These are phyloP conservation scores for Dioscorea alata DNA, from an alignment of 106 monocot genomes.

Conservation along the genomic window DNA sequence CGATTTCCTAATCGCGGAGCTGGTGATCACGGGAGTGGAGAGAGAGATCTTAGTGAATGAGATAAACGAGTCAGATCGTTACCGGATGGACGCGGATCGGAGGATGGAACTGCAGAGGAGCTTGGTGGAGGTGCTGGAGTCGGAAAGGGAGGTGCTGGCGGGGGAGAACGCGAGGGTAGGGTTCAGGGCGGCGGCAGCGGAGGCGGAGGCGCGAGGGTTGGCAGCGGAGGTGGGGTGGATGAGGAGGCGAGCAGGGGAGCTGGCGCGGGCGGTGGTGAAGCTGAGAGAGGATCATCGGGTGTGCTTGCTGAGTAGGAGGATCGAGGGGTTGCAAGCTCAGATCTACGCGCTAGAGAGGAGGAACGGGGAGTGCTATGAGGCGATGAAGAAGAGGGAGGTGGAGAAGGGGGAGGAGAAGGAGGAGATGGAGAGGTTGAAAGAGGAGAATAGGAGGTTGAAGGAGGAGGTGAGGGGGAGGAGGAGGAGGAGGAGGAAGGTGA, in stretches of 20 bases:
- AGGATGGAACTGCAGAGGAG: constrained; percentile 81
- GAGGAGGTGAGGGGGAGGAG: constrained; percentile 25
- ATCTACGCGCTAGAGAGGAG: constrained; percentile 60
- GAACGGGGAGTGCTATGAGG: constrained; percentile 69
- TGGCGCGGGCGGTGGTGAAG: constrained; percentile 59
- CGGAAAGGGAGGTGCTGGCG: constrained; percentile 80
- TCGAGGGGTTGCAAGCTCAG: constrained; percentile 70
- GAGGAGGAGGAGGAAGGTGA: constrained; percentile 1
- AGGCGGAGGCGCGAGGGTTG: constrained; percentile 54
- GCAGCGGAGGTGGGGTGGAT: constrained; percentile 57
- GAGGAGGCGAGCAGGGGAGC: constrained; percentile 67
- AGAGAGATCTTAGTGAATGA: constrained; percentile 46
- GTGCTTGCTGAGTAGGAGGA: constrained; percentile 60
- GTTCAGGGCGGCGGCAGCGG: constrained; percentile 33
- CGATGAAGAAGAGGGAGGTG: constrained; percentile 43
- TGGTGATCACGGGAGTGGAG: constrained; percentile 48
- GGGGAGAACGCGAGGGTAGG: constrained; percentile 81
- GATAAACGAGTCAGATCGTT: constrained; percentile 23
- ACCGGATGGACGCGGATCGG: constrained; percentile 29
- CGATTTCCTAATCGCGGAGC: constrained; percentile 47
- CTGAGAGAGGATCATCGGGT: constrained; percentile 73
- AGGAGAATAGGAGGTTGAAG: constrained; percentile 51
- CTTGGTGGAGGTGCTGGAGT: constrained; percentile 85
- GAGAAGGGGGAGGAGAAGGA: constrained; percentile 44
- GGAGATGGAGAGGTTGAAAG: constrained; percentile 58